phyloP scores from a whole-genome alignment of 176 grass and related monocot genomes.

The Microstegium vimineum region DNA sequence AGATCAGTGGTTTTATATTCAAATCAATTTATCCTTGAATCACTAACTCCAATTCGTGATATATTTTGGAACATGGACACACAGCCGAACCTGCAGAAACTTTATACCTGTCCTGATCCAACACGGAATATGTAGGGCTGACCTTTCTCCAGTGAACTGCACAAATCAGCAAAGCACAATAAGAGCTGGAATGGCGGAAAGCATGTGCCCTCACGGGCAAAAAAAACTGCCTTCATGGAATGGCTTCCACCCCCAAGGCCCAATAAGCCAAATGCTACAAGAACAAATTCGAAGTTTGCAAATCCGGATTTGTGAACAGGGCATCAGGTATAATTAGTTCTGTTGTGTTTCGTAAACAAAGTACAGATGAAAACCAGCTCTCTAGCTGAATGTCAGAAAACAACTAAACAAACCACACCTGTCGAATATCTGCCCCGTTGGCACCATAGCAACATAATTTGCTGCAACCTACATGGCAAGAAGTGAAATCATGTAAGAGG shows the following conservation, averaged over 20 bases:
- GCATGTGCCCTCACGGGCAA: no score
- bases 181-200: background rate
- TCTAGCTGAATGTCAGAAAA: background rate
- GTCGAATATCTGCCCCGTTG: conserved; percentile 84
- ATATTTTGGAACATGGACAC: background rate
- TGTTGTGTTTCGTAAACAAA: background rate
- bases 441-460: conserved; percentile 94
- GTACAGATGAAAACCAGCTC: background rate
- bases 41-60: background rate
- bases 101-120: conserved; percentile 66
- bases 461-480: conserved; percentile 77
- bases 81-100: background rate
- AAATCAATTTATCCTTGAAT: background rate
- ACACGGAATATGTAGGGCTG: conserved; percentile 92
- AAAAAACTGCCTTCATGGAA: no score
- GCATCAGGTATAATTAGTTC: background rate
- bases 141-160: conserved; percentile 84
- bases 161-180: background rate
- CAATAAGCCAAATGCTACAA: background rate
- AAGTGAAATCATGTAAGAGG: background rate
- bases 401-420: conserved; percentile 35
- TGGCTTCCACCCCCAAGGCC: background rate
- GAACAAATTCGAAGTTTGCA: background rate
- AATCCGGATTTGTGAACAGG: background rate
- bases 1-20: background rate